Evolutionary conservation across 371 early-diverging fungal genomes (phyloP), one percentile per base, ranked within the genome.

Genomic region (Circinella minor): DNA sequence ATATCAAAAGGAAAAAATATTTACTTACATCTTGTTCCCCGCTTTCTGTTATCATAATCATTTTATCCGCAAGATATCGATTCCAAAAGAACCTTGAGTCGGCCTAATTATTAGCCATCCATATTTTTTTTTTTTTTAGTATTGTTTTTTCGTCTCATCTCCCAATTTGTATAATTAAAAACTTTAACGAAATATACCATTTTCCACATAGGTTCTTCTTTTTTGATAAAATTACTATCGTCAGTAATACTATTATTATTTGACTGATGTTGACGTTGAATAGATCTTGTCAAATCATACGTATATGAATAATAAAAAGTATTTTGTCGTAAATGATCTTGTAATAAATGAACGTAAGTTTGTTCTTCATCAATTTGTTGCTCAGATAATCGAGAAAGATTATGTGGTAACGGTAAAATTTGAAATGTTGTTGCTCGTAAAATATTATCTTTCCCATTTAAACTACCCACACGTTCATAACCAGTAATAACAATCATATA

Each of bases 11-110:
- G 6, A 43, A 11, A 6, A 11, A 43, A 9, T 43, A 9, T 9
- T 43, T 43, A 57, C 78, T 69, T 83, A 86, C 90, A 74, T 88
- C 55, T 59, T 63, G 63, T 36, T 54, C 63, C 47, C 63, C 63
- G 37, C 63, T 38, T 20, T 36, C 10, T 11, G 71, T 69, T 2
- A 74, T 71, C 27, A 81, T 79, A 18, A 93, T 89, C 49, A 93
- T 70, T 51, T 91, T 87, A 63, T 84, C 79, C 34, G 83, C 78
- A 34, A 96, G 75, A 59, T 86, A 86, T 43, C 81, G 81, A 79
- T 98, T 98, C 96, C 94, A 98, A 75, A 93, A 96, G 77, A 96
- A 98, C 46, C 95, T 86, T 47, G 88, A 85, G 74, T 96, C 94
- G 4, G 93, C 91, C 87, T 91, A 74, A 4, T 15, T 34, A 8